phyloP scores from a whole-genome alignment of 495 filamentous ascomycete genomes.

The Aspergillus conjunctus region DNA sequence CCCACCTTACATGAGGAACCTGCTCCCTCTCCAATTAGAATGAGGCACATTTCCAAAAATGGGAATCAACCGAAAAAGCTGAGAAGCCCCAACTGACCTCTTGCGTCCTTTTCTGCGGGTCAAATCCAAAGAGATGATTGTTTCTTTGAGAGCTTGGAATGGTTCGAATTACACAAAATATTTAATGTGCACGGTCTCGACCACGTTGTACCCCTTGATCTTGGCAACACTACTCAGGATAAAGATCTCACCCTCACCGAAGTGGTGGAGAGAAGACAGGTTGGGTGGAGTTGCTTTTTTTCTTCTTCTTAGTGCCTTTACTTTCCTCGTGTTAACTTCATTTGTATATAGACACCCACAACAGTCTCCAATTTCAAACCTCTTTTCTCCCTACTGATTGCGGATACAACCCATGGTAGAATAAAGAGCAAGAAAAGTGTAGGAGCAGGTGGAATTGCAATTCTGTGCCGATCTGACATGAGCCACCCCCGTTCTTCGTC shows the following conservation, averaged over 20 bases:
- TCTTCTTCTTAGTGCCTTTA: background rate
- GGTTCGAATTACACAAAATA: slow-evolving; percentile 6
- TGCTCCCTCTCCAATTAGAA: slow-evolving; percentile 13
- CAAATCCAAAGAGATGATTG: slow-evolving; percentile 7
- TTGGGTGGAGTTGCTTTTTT: slow-evolving; percentile 10
- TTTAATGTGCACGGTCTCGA: slow-evolving; percentile 24
- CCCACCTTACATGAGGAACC: slow-evolving; percentile 22
- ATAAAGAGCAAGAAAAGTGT: background rate
- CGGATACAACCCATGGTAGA: background rate
- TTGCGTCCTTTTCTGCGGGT: slow-evolving; percentile 11
- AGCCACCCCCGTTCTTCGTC: background rate
- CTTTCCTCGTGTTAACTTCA: background rate
- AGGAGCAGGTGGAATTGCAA: slow-evolving; percentile 1
- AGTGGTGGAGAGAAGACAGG: slow-evolving; percentile 12
- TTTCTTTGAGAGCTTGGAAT: background rate
- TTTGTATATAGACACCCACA: background rate
- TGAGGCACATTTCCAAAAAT: slow-evolving; percentile 13
- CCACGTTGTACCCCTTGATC: slow-evolving; percentile 35
- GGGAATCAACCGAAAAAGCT: slow-evolving; percentile 9
- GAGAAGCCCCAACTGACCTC: slow-evolving; percentile 20
- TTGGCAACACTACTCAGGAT: slow-evolving; percentile 33
- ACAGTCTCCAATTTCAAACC: background rate
- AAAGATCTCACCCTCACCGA: slow-evolving; percentile 32
- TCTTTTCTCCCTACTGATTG: background rate
- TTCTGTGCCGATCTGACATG: background rate